phyloP scores from a whole-genome alignment of 2,329 filamentous ascomycete species.

The Coleophoma eucalyptorum region DNA sequence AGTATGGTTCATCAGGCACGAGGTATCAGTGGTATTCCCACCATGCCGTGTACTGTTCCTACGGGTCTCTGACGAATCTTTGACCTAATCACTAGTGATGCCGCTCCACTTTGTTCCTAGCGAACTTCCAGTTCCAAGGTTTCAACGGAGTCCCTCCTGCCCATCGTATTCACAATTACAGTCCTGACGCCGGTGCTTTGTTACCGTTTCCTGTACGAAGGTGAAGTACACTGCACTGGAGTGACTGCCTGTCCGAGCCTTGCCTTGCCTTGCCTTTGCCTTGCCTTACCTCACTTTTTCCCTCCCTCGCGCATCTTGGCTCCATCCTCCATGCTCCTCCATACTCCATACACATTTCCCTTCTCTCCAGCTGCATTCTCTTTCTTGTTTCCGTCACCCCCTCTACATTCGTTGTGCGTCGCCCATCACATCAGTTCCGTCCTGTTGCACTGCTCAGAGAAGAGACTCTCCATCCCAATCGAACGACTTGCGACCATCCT shows the following conservation, averaged over 20 bases:
- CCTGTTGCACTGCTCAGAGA: background rate
- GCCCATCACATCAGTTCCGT: background rate
- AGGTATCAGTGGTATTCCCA: too few species aligned
- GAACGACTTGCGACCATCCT: background rate
- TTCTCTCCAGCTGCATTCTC: background rate
- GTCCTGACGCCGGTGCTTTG: too few species aligned
- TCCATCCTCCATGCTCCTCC: background rate
- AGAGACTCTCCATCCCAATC: background rate
- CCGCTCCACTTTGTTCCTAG: too few species aligned
- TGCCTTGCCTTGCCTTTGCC: background rate
- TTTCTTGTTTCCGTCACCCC: background rate
- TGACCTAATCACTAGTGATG: background rate
- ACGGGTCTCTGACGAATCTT: background rate
- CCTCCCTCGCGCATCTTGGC: background rate
- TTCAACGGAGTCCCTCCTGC: too few species aligned
- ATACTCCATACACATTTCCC: background rate
- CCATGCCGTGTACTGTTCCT: too few species aligned
- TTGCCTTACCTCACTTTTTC: background rate
- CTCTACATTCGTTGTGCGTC: background rate
- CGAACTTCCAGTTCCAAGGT: too few species aligned
- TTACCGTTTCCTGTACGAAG: too few species aligned
- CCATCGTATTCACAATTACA: too few species aligned
- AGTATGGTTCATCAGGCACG: too few species aligned
- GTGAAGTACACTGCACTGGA: background rate
- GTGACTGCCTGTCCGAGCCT: background rate